phyloP scores from a whole-genome alignment of 768 basidiomycete species.

The Punctularia strigosozonata region DNA sequence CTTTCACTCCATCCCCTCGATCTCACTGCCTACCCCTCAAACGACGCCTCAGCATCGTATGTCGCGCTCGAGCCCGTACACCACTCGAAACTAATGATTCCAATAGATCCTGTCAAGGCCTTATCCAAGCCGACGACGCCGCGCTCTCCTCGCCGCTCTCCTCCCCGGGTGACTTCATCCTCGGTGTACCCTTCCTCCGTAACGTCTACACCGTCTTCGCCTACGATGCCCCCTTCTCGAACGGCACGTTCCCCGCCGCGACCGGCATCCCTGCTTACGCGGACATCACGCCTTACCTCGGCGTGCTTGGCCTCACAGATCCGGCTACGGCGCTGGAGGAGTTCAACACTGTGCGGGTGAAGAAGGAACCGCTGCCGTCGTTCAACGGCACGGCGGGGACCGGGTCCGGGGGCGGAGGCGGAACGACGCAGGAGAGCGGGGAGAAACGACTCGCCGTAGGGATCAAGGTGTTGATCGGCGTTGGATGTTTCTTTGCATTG shows the following conservation, averaged over 20 bases:
- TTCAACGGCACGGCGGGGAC: slow-evolving; percentile 4
- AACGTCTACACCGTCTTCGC: slow-evolving; percentile 73
- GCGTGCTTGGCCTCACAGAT: slow-evolving; percentile 54
- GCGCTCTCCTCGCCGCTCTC: slow-evolving; percentile 24
- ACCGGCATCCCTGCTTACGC: slow-evolving; percentile 8
- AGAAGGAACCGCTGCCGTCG: slow-evolving; percentile 39
- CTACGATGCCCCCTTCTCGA: slow-evolving; percentile 33
- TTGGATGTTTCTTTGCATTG: slow-evolving; percentile 46
- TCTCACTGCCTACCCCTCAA: slow-evolving; percentile 38
- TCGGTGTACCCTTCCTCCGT: slow-evolving; percentile 69
- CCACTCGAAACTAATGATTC: too few species aligned
- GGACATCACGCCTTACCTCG: slow-evolving; percentile 33
- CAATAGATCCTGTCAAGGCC: slow-evolving; percentile 58
- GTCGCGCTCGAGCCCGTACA: too few species aligned
- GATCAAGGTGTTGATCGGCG: slow-evolving; percentile 47
- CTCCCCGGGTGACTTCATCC: slow-evolving; percentile 53
- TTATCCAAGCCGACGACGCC: slow-evolving; percentile 48
- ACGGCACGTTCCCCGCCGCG: slow-evolving; percentile 31
- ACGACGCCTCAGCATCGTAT: slow-evolving; percentile 27
- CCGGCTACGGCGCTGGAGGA: slow-evolving; percentile 48
- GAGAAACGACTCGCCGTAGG: slow-evolving; percentile 42
- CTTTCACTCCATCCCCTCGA: slow-evolving; percentile 69
- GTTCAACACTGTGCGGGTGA: slow-evolving; percentile 58
- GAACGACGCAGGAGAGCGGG: slow-evolving; percentile 6
- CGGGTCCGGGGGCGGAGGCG: background rate